Base-by-base conservation (phyloP, 371 early-diverging fungal species). In the Dinochytrium kinnereticum region DNA sequence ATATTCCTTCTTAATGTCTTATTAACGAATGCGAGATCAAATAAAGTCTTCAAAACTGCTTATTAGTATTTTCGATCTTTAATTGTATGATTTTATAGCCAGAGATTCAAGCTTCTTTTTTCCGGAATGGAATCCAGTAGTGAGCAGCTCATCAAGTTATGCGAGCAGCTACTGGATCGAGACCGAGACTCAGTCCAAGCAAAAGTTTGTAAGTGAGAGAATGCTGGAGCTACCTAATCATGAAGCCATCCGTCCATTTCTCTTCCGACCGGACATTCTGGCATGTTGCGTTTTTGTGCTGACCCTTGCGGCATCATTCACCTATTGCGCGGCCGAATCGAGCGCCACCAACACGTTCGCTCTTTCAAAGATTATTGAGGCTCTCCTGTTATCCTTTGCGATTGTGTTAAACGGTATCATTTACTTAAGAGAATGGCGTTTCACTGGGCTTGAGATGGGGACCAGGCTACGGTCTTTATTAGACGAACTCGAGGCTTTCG, bases 251-350 rank as follows among this genome's bases (percentile, higher is more conserved):
- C 36, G 31, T 5, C 34, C 34, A 2, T 61, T 61, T 26, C 61
- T 61, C 3, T 26, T 64, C 37, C 61, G 71, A 3, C 71, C 71
- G 26, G 71, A 71, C 36, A 51, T 71, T 2, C 2, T 71, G 50
- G 34, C 57, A 15, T 26, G 28, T 24, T 49, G 49, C n/a, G 50
- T 61, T 2, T 71, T 50, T 37, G 50, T 51, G 3, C 21, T 71
- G 39, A 37, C 51, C 34, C 64, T 71, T 3, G 44, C 57, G 2
- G 44, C 64, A 3, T 49, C 53, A 3, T 64, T 31, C 65, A n/a
- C n/a, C 33, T 33, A 51, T 31, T 31, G 19, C 36, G 37, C 24
- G 7, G 7, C 31, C 5, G 61, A 61, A 34, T 13, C 55, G 26
- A 53, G 26, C 5, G 5, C 26, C 7, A 26, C 3, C 7, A 31